Percentiles rank a stretch among this genome's conserved stretches.
These are phyloP conservation scores for Gastrolobium bilobum DNA, from an alignment of 306 rosid genomes.

Conservation along the genomic window DNA sequence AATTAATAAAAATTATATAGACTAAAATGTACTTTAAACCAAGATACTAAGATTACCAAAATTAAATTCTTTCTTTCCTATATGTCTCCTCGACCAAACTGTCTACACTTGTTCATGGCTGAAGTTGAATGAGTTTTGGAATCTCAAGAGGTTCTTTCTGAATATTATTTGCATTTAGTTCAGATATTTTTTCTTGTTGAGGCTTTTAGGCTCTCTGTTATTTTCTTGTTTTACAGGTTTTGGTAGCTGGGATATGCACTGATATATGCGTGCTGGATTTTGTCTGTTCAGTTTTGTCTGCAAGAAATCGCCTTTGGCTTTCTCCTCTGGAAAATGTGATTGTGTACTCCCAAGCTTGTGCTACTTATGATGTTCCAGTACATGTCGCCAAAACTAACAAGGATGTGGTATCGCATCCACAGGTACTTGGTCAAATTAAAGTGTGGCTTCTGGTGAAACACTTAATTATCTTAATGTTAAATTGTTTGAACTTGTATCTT, in stretches of 20 bases:
- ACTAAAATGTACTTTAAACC: not conserved
- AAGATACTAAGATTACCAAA: conserved; percentile 20
- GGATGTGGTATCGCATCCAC: conserved; percentile 83
- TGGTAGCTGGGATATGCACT: conserved; percentile 91
- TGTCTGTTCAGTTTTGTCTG: conserved; percentile 72
- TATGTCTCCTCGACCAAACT: conserved; percentile 6
- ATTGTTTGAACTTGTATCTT: not conserved
- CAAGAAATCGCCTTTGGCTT: conserved; percentile 77
- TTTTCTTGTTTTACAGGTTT: conserved; percentile 62
- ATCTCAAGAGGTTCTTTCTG: not conserved
- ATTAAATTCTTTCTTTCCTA: not conserved
- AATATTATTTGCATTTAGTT: conserved; percentile 1
- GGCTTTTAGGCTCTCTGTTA: conserved; percentile 35
- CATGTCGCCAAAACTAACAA: conserved; percentile 68
- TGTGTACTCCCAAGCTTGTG: conserved; percentile 81
- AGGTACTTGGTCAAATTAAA: conserved; percentile 59
- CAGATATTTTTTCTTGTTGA: not conserved
- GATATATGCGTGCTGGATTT: conserved; percentile 94
- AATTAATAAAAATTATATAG: not conserved
- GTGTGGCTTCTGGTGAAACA: conserved; percentile 21
- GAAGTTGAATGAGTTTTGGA: conserved; percentile 1
- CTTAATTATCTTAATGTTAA: not conserved
- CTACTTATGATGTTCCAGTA: conserved; percentile 81
- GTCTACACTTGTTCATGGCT: conserved; percentile 30
- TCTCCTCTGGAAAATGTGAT: conserved; percentile 85